phyloP scores from a whole-genome alignment of 768 basidiomycete species.

The Cystobasidiopsis lactophilus region DNA sequence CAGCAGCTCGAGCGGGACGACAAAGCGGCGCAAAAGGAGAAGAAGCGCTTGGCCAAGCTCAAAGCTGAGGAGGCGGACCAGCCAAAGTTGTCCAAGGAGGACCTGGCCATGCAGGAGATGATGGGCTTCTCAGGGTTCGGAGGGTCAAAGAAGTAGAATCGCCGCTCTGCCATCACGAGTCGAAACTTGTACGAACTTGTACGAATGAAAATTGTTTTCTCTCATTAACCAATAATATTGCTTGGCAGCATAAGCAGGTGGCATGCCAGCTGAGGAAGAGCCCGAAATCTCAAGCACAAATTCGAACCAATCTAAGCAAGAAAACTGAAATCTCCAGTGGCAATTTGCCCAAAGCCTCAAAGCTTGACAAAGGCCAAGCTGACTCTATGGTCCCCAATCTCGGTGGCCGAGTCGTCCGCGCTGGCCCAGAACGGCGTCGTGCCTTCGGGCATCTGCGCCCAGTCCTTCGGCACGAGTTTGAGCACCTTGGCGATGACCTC shows the following conservation, averaged over 20 bases:
- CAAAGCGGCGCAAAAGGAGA: conserved; percentile 5
- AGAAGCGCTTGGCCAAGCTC: conserved; percentile 7
- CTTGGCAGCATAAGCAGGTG: too few relatives aligned
- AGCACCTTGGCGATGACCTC: conserved; percentile 16
- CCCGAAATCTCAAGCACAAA: too few relatives aligned
- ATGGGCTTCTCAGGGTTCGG: conserved; percentile 6
- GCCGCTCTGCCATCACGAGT: not conserved
- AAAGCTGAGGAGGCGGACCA: not conserved
- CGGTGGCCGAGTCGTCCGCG: conserved; percentile 11
- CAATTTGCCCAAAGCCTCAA: not conserved
- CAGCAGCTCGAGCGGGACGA: conserved; percentile 14
- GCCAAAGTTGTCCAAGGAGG: not conserved
- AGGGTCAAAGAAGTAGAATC: not conserved
- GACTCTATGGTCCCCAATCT: conserved; percentile 15
- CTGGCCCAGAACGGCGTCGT: conserved; percentile 5
- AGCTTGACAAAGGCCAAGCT: conserved; percentile 13
- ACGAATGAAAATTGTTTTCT: too few relatives aligned
- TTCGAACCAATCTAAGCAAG: too few relatives aligned
- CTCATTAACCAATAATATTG: too few relatives aligned
- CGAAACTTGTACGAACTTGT: not conserved
- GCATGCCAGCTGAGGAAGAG: too few relatives aligned
- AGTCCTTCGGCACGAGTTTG: conserved; percentile 15
- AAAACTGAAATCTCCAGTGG: too few relatives aligned
- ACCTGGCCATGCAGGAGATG: not conserved
- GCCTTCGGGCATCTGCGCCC: conserved; percentile 3